phyloP scores from a whole-genome alignment of 2,329 filamentous ascomycete species.

The Penicillium decumbens region DNA sequence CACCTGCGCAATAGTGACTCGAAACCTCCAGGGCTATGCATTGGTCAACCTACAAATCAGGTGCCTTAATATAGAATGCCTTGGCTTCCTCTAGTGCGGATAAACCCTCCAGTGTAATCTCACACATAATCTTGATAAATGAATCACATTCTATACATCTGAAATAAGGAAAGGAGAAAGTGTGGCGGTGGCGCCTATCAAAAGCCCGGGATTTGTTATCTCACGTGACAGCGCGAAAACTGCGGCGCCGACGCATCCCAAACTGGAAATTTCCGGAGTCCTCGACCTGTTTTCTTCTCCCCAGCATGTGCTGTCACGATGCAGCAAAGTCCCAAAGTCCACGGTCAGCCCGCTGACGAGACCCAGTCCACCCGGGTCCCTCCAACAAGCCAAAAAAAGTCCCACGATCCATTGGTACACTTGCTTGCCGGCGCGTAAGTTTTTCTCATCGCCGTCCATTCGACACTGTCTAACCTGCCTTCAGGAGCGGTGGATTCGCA shows the following conservation, averaged over 20 bases:
- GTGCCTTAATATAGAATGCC: too few relatives aligned
- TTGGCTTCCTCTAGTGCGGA: too few relatives aligned
- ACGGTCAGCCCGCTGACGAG: constrained; percentile 13
- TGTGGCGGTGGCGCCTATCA: constrained; percentile 8
- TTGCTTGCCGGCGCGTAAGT: constrained; percentile 35
- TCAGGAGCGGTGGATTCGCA: constrained; percentile 65
- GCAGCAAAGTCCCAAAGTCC: constrained; percentile 17
- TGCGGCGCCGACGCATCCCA: constrained; percentile 9
- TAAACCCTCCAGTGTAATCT: neutral
- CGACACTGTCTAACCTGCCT: constrained; percentile 2
- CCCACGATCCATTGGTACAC: constrained; percentile 27
- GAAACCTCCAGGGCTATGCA: too few relatives aligned
- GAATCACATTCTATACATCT: neutral
- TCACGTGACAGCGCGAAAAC: constrained; percentile 19
- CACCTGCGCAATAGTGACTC: too few relatives aligned
- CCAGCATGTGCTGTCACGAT: constrained; percentile 16
- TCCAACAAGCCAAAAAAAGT: constrained; percentile 10
- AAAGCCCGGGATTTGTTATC: constrained; percentile 12
- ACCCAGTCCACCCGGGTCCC: constrained; percentile 7
- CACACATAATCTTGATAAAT: neutral
- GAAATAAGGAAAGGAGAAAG: neutral
- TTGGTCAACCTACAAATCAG: too few relatives aligned
- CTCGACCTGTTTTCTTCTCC: constrained; percentile 2
- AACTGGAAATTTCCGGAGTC: constrained; percentile 14
- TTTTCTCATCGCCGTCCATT: constrained; percentile 4